Evolutionary conservation across 805 yeast genomes (phyloP), one percentile per base, ranked within the genome.

Genomic region (Clavispora carvajalis): DNA sequence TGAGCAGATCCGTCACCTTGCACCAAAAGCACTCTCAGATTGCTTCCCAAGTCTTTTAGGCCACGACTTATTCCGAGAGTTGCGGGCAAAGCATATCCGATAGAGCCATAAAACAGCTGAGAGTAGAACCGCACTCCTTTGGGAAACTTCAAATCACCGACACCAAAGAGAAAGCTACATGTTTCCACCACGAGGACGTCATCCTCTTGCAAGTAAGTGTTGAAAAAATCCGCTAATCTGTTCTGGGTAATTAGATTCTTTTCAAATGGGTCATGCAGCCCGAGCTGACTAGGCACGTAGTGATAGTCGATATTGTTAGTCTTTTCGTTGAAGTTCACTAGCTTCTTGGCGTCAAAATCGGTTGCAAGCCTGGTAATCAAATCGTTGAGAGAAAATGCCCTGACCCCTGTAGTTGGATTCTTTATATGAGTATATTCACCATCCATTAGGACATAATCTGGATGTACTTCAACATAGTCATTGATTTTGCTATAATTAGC

Each of bases 1-100:
- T 87, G 95, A 2, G 96, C 91, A 2, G 95, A 82, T 1, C 97
- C 97, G 59, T 90, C 97, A 41, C 97, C 96, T 67, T 85, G 89
- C 13, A 87, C 64, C 18, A 89, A 67, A 16, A 87, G 69, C 34
- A 89, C 70, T 52, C 95, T 75, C 23, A 80, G 73, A 3, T 49
- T 52, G 10, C 52, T 47, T 5, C 68, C 65, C 36, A 71, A 50
- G 53, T 85, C 95, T 37, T 73, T 69, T 63, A 76, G 67, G 0
- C 91, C 96, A 40, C 85, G 65, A 15, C 86, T 80, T 19, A 82
- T 84, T 37, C 97, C 97, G 42, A 90, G 73, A 4, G 93, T 74
- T 9, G 90, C 85, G 2, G 96, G 96, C 21, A 90, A 67, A 0
- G 95, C 91, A 67, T 78, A 85, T 5, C 97, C 97, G 52, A 90